A percentile compares a stretch with the other conserved stretches of the same genome.
These are phyloP conservation scores for Coemansia sp. DNA, from an alignment of 192 early-diverging fungal genomes.

Conservation along the genomic window DNA sequence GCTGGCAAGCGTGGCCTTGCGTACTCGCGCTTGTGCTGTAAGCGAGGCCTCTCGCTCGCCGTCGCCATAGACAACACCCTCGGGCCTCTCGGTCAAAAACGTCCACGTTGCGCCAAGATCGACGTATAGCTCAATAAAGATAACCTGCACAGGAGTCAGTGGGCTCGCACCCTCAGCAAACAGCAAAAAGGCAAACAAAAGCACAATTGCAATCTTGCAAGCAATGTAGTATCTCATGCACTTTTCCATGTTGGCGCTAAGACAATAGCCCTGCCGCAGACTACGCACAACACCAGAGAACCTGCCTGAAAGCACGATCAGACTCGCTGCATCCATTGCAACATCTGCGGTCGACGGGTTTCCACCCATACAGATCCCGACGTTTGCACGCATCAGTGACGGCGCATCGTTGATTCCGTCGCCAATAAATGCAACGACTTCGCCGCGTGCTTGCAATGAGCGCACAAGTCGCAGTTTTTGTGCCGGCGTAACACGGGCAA, in stretches of 20 bases:
- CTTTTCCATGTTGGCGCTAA: conserved; percentile 30
- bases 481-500: conserved; percentile 39
- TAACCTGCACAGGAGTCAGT: conserved; percentile 42
- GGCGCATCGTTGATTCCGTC: conserved; percentile 92
- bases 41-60: conserved; percentile 11
- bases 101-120: conserved; percentile 38
- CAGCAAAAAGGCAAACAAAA: conserved; percentile 29
- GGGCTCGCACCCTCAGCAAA: conserved; percentile 31
- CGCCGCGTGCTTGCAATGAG: conserved; percentile 42
- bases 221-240: conserved; percentile 32
- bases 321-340: conserved; percentile 49
- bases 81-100: conserved; percentile 32
- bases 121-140: conserved; percentile 38
- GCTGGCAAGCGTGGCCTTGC: neutral
- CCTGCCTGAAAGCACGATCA: conserved; percentile 39
- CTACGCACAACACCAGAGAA: conserved; percentile 34
- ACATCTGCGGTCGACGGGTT: conserved; percentile 64
- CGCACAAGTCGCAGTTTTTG: conserved; percentile 46
- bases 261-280: conserved; percentile 33
- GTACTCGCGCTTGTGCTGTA: conserved; percentile 4
- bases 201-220: conserved; percentile 37
- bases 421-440: conserved; percentile 59
- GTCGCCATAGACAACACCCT: conserved; percentile 13
- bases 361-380: conserved; percentile 83
- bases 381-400: conserved; percentile 76